A percentile compares a stretch with the other conserved stretches of the same genome.
Evolutionary conservation across 2,329 filamentous ascomycete genomes (phyloP).

Genomic region (Paracamarosporium sp.): DNA sequence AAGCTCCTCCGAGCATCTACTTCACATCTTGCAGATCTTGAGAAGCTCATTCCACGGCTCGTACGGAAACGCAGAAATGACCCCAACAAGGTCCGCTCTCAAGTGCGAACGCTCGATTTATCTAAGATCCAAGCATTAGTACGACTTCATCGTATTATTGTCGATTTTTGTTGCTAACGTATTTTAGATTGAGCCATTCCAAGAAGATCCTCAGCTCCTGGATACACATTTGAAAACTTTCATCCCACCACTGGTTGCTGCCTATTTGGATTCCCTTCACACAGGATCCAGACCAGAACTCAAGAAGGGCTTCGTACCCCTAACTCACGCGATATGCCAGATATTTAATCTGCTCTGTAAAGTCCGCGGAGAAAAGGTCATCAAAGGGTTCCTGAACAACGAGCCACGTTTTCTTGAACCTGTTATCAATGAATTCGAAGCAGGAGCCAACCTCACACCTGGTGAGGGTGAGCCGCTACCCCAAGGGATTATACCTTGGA

Average conservation of each 20-base stretch:
- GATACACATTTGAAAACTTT: slow-evolving; percentile 81
- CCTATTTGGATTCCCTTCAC: slow-evolving; percentile 73
- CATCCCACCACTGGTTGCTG: slow-evolving; percentile 75
- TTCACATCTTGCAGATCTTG: slow-evolving; percentile 37
- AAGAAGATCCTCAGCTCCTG: slow-evolving; percentile 92
- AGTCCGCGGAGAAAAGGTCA: slow-evolving; percentile 89
- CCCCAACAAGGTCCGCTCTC: slow-evolving; percentile 38
- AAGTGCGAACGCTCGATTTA: slow-evolving; percentile 49
- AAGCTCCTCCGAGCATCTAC: slow-evolving; percentile 53
- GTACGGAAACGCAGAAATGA: slow-evolving; percentile 44
- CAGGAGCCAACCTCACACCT: slow-evolving; percentile 47
- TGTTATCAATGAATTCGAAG: slow-evolving; percentile 77
- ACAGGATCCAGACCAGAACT: slow-evolving; percentile 25
- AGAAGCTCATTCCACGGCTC: slow-evolving; percentile 40
- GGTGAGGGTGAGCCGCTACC: slow-evolving; percentile 21
- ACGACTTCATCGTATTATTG: slow-evolving; percentile 1
- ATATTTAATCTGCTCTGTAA: slow-evolving; percentile 93
- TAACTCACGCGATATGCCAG: slow-evolving; percentile 69
- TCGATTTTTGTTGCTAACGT: slow-evolving; percentile 2
- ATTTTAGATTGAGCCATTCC: slow-evolving; percentile 78
- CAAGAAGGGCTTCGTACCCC: slow-evolving; percentile 34
- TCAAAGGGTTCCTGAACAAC: slow-evolving; percentile 88
- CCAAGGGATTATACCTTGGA: slow-evolving; percentile 63
- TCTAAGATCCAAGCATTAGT: slow-evolving; percentile 46
- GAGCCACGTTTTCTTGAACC: slow-evolving; percentile 86